Evolutionary conservation across 257 asterid species (phyloP).

Genomic region (Solanum habrochaites): DNA sequence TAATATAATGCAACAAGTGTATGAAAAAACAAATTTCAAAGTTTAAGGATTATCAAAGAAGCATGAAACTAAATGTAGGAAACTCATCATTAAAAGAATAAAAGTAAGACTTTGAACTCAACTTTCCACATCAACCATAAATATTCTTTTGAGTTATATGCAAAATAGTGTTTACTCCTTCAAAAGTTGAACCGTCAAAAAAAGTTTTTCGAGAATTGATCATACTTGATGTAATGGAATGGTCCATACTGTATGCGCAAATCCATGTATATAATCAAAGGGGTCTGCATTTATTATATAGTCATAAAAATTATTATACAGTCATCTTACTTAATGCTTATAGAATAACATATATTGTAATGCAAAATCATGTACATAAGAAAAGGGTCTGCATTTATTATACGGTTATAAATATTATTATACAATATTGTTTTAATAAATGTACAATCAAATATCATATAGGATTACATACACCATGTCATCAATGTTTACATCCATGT

Average conservation of each 20-base stretch:
- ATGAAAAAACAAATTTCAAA: not conserved
- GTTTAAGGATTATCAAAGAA: not conserved
- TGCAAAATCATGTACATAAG: too few species aligned
- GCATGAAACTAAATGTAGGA: not conserved
- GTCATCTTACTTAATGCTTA: too few species aligned
- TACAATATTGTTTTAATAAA: too few species aligned
- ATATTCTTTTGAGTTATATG: not conserved
- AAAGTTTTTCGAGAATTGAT: not conserved
- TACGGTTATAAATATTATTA: too few species aligned
- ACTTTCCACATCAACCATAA: not conserved
- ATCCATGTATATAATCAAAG: not conserved
- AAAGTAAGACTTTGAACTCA: not conserved
- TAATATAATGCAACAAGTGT: not conserved
- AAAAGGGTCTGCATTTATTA: too few species aligned
- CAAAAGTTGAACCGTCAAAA: slow-evolving; percentile 35
- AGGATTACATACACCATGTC: not conserved
- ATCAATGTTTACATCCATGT: not conserved
- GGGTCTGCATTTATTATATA: not conserved
- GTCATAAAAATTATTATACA: too few species aligned
- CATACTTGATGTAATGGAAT: slow-evolving; percentile 5
- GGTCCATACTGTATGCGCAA: not conserved
- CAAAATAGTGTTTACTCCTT: slow-evolving; percentile 24
- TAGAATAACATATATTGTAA: too few species aligned
- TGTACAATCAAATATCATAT: too few species aligned
- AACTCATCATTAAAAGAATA: not conserved